phyloP scores from a whole-genome alignment of 768 basidiomycete species.

The Tulasnella calospora region DNA sequence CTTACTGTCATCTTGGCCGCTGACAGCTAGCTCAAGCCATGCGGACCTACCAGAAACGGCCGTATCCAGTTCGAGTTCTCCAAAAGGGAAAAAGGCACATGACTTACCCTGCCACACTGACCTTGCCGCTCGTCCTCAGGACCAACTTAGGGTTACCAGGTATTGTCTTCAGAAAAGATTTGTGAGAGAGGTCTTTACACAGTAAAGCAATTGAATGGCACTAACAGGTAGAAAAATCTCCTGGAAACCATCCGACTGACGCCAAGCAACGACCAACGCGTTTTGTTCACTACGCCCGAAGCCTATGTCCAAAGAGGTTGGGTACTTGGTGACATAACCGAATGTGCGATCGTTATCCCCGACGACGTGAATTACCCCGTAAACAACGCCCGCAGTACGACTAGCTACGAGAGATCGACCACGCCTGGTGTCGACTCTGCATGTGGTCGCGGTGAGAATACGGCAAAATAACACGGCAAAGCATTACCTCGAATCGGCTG shows the following conservation, averaged over 20 bases:
- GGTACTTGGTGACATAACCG: background rate
- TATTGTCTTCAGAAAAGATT: background rate
- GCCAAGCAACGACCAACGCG: background rate
- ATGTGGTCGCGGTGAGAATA: background rate
- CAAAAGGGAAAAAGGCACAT: background rate
- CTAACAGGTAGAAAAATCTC: background rate
- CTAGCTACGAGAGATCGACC: background rate
- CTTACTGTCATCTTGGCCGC: background rate
- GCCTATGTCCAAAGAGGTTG: background rate
- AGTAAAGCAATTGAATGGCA: background rate
- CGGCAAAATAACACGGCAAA: background rate
- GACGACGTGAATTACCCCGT: background rate
- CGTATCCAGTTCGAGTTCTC: background rate
- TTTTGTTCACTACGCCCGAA: background rate
- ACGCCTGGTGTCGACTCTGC: background rate
- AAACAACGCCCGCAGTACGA: background rate
- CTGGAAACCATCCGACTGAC: background rate
- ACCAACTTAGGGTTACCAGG: background rate
- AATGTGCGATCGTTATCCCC: background rate
- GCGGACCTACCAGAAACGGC: background rate
- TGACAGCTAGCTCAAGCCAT: background rate
- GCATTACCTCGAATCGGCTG: background rate
- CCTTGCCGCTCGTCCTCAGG: background rate
- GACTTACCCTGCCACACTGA: background rate
- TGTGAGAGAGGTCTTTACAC: background rate